Conservation (phyloP, 306 rosid species). For the Fragaria nilgerrensis region DNA sequence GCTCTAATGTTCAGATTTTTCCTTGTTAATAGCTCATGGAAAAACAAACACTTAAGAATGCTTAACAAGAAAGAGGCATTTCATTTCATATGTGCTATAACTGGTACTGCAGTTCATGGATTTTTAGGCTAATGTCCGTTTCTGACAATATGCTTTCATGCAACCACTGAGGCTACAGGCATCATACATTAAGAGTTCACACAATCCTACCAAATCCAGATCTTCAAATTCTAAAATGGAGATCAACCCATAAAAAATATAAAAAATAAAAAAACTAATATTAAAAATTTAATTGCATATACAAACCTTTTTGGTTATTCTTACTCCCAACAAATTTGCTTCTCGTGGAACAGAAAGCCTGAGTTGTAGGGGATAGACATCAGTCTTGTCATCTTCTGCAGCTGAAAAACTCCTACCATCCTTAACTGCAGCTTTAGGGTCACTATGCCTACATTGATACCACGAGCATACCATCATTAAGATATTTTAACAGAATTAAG, state of each 20-base stretch:
- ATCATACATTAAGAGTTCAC: background rate
- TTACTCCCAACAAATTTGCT: slow-evolving; percentile 71
- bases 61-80: background rate
- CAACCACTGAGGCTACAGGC: background rate
- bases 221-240: background rate
- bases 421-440: slow-evolving; percentile 57
- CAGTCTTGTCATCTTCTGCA: slow-evolving; percentile 69
- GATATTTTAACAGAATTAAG: slow-evolving; percentile 10
- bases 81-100: background rate
- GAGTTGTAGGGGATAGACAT: slow-evolving; percentile 92
- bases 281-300: background rate
- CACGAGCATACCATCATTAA: slow-evolving; percentile 27
- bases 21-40: background rate
- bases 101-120: background rate
- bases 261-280: slow-evolving; percentile 1
- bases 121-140: background rate
- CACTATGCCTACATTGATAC: slow-evolving; percentile 71
- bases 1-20: background rate
- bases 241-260: background rate
- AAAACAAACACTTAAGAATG: background rate
- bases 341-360: slow-evolving; percentile 76
- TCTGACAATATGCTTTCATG: background rate
- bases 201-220: slow-evolving; percentile 1
- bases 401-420: slow-evolving; percentile 70
- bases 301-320: slow-evolving; percentile 88